These are phyloP conservation scores for Baeospora myosura DNA, from an alignment of 1,284 basidiomycete genomes.

Conservation along the genomic window DNA sequence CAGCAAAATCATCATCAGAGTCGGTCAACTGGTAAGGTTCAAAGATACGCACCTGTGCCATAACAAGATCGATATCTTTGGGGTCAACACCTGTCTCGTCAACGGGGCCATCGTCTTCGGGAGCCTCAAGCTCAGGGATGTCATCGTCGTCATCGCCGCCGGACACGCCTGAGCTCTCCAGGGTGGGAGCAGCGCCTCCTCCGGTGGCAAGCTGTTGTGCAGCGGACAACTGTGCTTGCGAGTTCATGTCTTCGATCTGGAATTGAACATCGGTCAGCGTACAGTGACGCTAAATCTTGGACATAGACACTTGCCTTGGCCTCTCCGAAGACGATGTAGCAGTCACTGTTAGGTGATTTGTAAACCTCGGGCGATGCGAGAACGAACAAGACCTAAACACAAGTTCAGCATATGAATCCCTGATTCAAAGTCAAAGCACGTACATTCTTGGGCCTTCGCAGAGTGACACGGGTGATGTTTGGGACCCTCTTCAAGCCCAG, in stretches of 20 bases:
- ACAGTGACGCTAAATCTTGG: neutral
- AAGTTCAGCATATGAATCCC: neutral
- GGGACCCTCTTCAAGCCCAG: constrained; percentile 89
- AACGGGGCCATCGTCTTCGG: constrained; percentile 70
- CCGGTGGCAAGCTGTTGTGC: constrained; percentile 75
- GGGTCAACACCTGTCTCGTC: constrained; percentile 83
- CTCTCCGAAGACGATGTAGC: constrained; percentile 98
- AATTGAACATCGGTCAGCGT: too few relatives aligned
- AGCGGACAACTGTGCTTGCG: constrained; percentile 75
- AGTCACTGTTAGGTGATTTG: constrained; percentile 95
- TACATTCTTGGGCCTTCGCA: constrained; percentile 92
- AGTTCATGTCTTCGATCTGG: constrained; percentile 84
- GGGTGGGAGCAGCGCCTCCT: constrained; percentile 41
- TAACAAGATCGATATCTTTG: constrained; percentile 94
- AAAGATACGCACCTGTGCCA: constrained; percentile 59
- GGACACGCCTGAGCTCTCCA: constrained; percentile 43
- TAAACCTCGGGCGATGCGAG: constrained; percentile 93
- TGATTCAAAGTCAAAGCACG: constrained; percentile 19
- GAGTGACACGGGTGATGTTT: constrained; percentile 91
- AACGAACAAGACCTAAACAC: constrained; percentile 77
- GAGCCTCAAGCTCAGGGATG: constrained; percentile 74
- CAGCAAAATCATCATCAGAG: constrained; percentile 18
- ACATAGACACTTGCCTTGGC: constrained; percentile 61
- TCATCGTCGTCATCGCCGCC: constrained; percentile 62
- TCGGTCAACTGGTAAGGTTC: neutral